Evolutionary conservation across 352 stramenopile genomes (phyloP), one percentile per base, ranked within the genome.

Genomic region (Globisporangium heterothallicum): DNA sequence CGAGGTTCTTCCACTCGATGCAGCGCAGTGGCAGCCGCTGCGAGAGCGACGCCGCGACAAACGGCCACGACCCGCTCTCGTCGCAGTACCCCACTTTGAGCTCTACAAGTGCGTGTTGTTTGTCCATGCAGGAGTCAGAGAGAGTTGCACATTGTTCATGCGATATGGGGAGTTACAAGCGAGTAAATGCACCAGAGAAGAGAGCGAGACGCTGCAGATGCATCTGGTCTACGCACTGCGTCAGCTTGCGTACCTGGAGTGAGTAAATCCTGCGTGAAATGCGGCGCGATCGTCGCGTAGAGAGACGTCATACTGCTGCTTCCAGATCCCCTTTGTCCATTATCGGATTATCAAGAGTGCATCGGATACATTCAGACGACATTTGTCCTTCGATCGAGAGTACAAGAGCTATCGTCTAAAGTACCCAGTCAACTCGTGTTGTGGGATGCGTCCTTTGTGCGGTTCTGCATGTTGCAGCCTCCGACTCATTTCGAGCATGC

Each of bases 1-100:
- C 71, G 59, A 88, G 72, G 47, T 93, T 93, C 35, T 72, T 70
- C 83, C 83, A 93, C 47, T 87, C 76, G 58, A 93, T 93, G 24
- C 67, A 67, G 27, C 83, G 83, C 49, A 91, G 60, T 16, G 82
- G 82, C 35, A 93, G 66, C 0, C 79, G 71, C 51, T 81, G 69
- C 2, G 59, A 57, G 27, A 93, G 64, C 30, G 78, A 87, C 9
- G 72, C 68, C 29, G 68, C 70, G 18, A 93, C 46, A 61, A 93
- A 90, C 55, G 86, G 78, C 82, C 82, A 93, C n/a, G 88, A 77
- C 43, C 78, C 82, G 35, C 79, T 78, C 1, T 81, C 74, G 30
- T 93, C 82, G 10, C 74, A 64, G 58, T 84, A 86, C 5, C 73
- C 76, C 38, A 93, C 68, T n/a, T 73, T 72, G 26, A 91, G 66